Percentiles rank a stretch among this genome's conserved stretches.
Evolutionary conservation across 345 rosid genomes (phyloP).

Genomic region (Sapria himalayana): DNA sequence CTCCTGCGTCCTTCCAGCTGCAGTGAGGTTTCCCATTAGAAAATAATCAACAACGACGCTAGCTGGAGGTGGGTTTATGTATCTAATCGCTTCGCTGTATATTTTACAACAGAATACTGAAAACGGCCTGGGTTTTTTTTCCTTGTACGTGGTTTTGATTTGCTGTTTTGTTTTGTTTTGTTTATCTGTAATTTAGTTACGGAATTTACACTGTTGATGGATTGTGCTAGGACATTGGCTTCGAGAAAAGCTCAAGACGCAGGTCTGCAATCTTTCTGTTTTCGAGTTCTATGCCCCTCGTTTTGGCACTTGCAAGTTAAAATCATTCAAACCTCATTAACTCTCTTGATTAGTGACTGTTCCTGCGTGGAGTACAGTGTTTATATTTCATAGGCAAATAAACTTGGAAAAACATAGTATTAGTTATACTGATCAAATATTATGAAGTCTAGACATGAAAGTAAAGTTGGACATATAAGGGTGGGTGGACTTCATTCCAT

Average conservation of each 20-base stretch:
- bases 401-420: not conserved
- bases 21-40: no score
- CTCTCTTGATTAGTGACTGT: not conserved
- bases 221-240: conserved; percentile 29
- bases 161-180: no score
- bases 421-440: not conserved
- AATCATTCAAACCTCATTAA: not conserved
- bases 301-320: not conserved
- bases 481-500: not conserved
- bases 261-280: conserved; percentile 16
- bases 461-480: not conserved
- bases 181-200: no score
- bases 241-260: conserved; percentile 92
- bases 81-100: no score
- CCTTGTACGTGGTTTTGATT: no score
- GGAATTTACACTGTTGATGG: no score
- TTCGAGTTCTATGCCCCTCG: not conserved
- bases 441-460: not conserved
- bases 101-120: no score
- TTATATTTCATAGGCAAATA: conserved; percentile 1
- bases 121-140: no score
- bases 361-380: no score
- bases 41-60: no score
- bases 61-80: no score
- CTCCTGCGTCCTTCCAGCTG: no score